phyloP scores from a whole-genome alignment of 106 monocot species.

The Dactylorhiza incarnata region DNA sequence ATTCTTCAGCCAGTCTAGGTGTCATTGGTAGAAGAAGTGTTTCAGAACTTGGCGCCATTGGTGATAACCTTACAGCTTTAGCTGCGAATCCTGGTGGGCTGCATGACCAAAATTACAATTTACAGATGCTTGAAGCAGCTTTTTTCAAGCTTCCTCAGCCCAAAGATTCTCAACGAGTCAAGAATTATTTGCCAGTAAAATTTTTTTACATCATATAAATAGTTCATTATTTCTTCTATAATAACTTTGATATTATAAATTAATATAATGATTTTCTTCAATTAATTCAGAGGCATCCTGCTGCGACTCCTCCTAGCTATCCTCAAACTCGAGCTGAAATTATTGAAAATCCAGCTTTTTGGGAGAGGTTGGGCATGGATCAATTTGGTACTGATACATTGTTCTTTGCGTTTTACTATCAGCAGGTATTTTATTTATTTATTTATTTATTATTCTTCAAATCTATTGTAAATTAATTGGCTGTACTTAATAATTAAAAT shows the following conservation, averaged over 20 bases:
- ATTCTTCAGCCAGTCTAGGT: constrained; percentile 62
- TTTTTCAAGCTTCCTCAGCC: constrained; percentile 81
- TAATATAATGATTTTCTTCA: background rate
- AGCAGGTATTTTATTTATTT: constrained; percentile 64
- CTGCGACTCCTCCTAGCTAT: constrained; percentile 76
- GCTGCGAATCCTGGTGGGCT: constrained; percentile 38
- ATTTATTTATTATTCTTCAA: background rate
- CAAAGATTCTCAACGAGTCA: constrained; percentile 80
- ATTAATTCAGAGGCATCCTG: constrained; percentile 60
- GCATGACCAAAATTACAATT: constrained; percentile 68
- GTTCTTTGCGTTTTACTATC: constrained; percentile 98
- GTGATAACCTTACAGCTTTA: constrained; percentile 63
- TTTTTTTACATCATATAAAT: background rate
- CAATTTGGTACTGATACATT: constrained; percentile 58
- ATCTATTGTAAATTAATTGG: background rate
- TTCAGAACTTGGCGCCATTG: constrained; percentile 84
- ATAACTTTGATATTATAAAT: background rate
- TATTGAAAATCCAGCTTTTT: constrained; percentile 84
- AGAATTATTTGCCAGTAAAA: constrained; percentile 75
- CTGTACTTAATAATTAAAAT: background rate
- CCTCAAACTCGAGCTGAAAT: constrained; percentile 75
- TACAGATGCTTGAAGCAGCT: constrained; percentile 95
- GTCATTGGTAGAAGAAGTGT: constrained; percentile 93
- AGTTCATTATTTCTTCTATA: background rate
- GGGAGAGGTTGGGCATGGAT: constrained; percentile 77